phyloP scores from a whole-genome alignment of 2,329 filamentous ascomycete genomes.

The Epichloe uncinata region DNA sequence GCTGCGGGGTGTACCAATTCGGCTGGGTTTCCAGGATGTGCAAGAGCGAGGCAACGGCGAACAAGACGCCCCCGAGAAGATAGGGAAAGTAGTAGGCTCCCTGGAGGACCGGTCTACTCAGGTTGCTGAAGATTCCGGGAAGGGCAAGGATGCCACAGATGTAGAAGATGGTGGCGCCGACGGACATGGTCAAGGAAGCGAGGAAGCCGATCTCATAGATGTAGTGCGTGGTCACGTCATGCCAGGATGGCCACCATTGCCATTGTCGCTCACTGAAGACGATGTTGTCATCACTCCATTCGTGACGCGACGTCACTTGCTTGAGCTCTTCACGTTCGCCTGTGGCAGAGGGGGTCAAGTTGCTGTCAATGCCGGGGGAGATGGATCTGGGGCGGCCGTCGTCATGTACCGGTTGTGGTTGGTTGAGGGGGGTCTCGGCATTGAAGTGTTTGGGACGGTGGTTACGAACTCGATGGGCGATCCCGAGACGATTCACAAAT shows the following conservation, averaged over 20 bases:
- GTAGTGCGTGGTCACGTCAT: slow-evolving; percentile 45
- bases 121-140: slow-evolving; percentile 37
- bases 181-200: slow-evolving; percentile 40
- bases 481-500: slow-evolving; percentile 5
- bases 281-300: background rate
- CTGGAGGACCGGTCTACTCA: slow-evolving; percentile 32
- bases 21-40: slow-evolving; percentile 53
- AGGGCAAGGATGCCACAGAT: slow-evolving; percentile 48
- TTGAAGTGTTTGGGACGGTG: background rate
- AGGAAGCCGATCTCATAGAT: slow-evolving; percentile 49
- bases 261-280: slow-evolving; percentile 23
- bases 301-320: background rate
- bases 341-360: background rate
- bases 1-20: slow-evolving; percentile 46
- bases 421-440: slow-evolving; percentile 1
- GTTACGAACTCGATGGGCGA: background rate
- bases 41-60: slow-evolving; percentile 40
- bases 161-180: slow-evolving; percentile 51
- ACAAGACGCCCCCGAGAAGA: slow-evolving; percentile 45
- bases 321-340: background rate
- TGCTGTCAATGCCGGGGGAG: background rate
- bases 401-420: background rate
- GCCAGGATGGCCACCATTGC: slow-evolving; percentile 43
- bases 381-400: background rate
- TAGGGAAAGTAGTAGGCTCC: slow-evolving; percentile 45